Base-by-base conservation (phyloP, 768 basidiomycete species). In the Russula dissimulans region DNA sequence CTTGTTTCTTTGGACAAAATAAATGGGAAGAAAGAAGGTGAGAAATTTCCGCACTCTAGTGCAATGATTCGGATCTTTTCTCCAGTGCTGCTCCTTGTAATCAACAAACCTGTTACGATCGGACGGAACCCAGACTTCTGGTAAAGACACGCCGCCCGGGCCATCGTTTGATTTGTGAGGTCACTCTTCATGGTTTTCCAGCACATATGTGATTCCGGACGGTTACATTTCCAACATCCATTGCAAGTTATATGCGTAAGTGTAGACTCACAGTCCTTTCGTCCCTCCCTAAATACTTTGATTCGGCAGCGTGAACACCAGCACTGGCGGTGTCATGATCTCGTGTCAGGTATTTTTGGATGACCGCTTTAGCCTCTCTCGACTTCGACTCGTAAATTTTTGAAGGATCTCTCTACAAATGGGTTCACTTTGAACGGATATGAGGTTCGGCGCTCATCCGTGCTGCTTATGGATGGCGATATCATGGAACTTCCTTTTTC, bases 401-500 rank as follows among this genome's bases (percentile, higher is more conserved):
- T 7, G 10, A 62, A 91, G 89, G 90, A 91, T 69, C 41, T 83
- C 29, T 92, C 90, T 1, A 82, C 85, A 18, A 91, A 92, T 61
- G 90, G 90, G 1, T 73, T 90, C 41, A 70, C 79, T 34, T 75
- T 91, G 49, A 92, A 92, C 65, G 84, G 80, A 0, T 80, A 87
- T 66, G 78, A 78, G 50, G 82, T 91, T 42, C 78, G 79, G 53
- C 89, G 85, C 68, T 74, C 79, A 0, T 81, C 83, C 0, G 79
- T 86, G 26, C 85, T 92, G 56, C 74, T 92, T 14, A 84, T 88
- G 85, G 80, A 92, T 66, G 86, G 87, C 7, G 89, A 92, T 67
- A 69, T 78, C 1, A 71, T 92, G 52, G 76, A 81, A 65, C 78
- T 92, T 42, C 87, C 89, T 0, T 78, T 81, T 49, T 85, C 85